Evolutionary conservation across 306 rosid genomes (phyloP).

Genomic region (Clitoria ternatea): DNA sequence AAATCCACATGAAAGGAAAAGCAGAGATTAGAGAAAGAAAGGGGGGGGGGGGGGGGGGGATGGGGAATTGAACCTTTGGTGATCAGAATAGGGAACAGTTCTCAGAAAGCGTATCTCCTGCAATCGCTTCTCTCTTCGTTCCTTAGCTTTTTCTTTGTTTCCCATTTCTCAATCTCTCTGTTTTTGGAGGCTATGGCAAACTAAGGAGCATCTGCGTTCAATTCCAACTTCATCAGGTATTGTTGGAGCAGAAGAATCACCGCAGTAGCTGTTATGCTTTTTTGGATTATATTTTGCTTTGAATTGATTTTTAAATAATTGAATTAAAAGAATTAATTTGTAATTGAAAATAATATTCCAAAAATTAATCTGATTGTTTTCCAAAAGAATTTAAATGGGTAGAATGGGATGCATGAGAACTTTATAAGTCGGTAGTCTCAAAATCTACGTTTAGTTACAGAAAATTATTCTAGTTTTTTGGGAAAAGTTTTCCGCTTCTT

Average conservation of each 20-base stretch:
- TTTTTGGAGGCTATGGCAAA: background rate
- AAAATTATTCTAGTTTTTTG: no score
- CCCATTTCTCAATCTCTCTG: conserved; percentile 39
- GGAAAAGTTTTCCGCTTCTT: no score
- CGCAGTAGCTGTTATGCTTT: no score
- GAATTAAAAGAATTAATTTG: background rate
- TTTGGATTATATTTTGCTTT: background rate
- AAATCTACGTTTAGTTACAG: no score
- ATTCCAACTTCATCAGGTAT: background rate
- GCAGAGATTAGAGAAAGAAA: background rate
- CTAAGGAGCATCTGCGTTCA: background rate
- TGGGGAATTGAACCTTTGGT: conserved; percentile 50
- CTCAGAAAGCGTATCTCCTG: conserved; percentile 74
- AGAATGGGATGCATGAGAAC: no score
- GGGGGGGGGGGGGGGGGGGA: background rate
- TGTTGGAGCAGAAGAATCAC: background rate
- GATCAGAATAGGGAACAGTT: conserved; percentile 85
- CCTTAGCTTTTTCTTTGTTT: conserved; percentile 64
- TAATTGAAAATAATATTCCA: no score
- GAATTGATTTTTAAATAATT: background rate
- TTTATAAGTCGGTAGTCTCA: no score
- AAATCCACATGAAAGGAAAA: background rate
- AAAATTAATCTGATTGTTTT: no score
- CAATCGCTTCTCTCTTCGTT: conserved; percentile 72
- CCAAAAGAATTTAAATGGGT: no score